A percentile compares a stretch with the other conserved stretches of the same genome.
Evolutionary conservation across 2,329 filamentous ascomycete genomes (phyloP).

Genomic region (Alternaria brassicae): DNA sequence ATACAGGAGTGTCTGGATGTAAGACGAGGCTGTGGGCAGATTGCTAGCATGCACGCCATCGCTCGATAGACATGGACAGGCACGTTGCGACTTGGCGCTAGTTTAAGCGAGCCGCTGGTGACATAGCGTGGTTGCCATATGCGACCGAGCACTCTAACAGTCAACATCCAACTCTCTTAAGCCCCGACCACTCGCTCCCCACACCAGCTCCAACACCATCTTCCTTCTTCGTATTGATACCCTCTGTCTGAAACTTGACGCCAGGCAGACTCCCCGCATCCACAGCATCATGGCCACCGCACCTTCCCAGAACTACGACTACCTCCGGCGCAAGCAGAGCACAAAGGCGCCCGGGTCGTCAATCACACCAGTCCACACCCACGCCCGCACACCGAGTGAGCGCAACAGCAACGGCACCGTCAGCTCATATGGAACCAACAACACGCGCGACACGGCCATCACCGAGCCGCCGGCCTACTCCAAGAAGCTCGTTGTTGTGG

Average conservation of each 20-base stretch:
- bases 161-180: slow-evolving; percentile 29
- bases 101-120: slow-evolving; percentile 15
- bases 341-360: slow-evolving; percentile 48
- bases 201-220: slow-evolving; percentile 19
- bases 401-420: slow-evolving; percentile 88
- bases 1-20: neutral
- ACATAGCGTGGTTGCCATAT: slow-evolving; percentile 27
- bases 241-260: slow-evolving; percentile 5
- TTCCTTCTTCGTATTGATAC: slow-evolving; percentile 41
- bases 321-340: slow-evolving; percentile 65
- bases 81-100: slow-evolving; percentile 11
- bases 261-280: neutral
- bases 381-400: slow-evolving; percentile 62
- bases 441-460: slow-evolving; percentile 80
- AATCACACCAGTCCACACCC: slow-evolving; percentile 48
- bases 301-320: slow-evolving; percentile 59
- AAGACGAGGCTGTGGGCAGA: slow-evolving; percentile 6
- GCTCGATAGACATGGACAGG: slow-evolving; percentile 8
- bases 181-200: slow-evolving; percentile 23
- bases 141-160: slow-evolving; percentile 21
- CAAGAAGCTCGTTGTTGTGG: slow-evolving; percentile 99
- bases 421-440: slow-evolving; percentile 81
- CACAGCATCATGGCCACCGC: slow-evolving; percentile 34
- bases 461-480: slow-evolving; percentile 93
- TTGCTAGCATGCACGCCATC: neutral